These are phyloP conservation scores for Alternaria sp. DNA, from an alignment of 2,329 filamentous ascomycete species.

Conservation along the genomic window DNA sequence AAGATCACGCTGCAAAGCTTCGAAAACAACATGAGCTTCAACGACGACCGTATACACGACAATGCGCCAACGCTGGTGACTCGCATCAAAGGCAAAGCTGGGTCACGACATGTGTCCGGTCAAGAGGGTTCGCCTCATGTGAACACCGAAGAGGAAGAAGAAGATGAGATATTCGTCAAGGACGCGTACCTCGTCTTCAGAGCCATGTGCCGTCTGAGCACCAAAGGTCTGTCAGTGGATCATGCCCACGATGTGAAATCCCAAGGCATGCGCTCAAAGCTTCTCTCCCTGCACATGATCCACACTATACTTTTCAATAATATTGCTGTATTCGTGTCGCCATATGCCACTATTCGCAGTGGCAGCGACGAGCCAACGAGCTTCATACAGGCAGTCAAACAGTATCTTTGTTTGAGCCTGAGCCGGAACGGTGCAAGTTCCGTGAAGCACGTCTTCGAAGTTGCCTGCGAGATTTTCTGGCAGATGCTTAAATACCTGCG, in stretches of 20 bases:
- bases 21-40: constrained; percentile 69
- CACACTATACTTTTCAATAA: constrained; percentile 96
- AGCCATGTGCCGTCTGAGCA: constrained; percentile 96
- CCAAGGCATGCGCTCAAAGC: constrained; percentile 95
- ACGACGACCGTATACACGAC: constrained; percentile 69
- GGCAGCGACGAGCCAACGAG: constrained; percentile 88
- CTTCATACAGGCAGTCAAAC: constrained; percentile 94
- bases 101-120: constrained; percentile 54
- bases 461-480: constrained; percentile 98
- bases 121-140: constrained; percentile 55
- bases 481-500: constrained; percentile 94
- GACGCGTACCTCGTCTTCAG: constrained; percentile 97
- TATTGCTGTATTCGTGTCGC: constrained; percentile 87
- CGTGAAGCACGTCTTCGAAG: constrained; percentile 89
- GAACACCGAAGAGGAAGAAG: constrained; percentile 69
- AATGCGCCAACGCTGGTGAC: constrained; percentile 72
- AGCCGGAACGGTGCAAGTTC: constrained; percentile 95
- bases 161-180: constrained; percentile 96
- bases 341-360: constrained; percentile 88
- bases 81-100: constrained; percentile 57
- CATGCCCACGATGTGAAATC: constrained; percentile 92
- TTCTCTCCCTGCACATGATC: constrained; percentile 93
- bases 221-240: constrained; percentile 86
- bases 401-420: constrained; percentile 93
- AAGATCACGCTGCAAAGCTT: constrained; percentile 74